Evolutionary conservation across 1,284 basidiomycete genomes (phyloP), one percentile per base, ranked within the genome.

Genomic region (Boletus sp.): DNA sequence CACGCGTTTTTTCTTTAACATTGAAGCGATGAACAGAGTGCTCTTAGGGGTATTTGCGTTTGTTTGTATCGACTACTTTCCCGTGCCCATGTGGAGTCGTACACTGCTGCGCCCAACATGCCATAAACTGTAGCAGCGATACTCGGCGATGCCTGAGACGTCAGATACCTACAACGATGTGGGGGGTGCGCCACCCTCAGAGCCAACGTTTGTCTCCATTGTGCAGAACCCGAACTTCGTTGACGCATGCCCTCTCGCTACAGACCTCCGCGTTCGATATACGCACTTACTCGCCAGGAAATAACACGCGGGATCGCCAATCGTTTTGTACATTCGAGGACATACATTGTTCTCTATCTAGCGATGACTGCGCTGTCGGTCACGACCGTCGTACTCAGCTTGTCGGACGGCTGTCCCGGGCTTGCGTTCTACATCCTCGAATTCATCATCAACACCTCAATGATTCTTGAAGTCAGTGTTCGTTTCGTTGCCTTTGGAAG

Each of bases 391-490:
- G 84, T 93, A n/a, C 81, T 98, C 55, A 95, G 93, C 73, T 76
- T 97, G 52, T 81, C 83, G 52, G 88, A 91, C 65, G 91, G 85
- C 35, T 94, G 91, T 67, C 91, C 91, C 14, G 89, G 88, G 10
- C 71, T 88, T 16, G 78, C 92, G 4, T 97, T 97, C 81, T 97
- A 95, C 74, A 80, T 97, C 37, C 82, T 98, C 66, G 95, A 98
- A 75, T 79, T 97, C 52, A 88, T 97, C 71, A 87, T 98, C 74
- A 98, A 98, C 71, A 81, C 84, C 0, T 83, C 93, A 11, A 97
- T 98, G 95, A 97, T 98, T 60, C 75, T 90, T 27, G 95, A 98
- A 79, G 95, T 98, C 21, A 82, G 82, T 2, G 90, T 95, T 55
- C 86, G 95, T 31, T 90, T 97, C 74, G 80, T 96, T 55, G 95